phyloP scores from a whole-genome alignment of 192 early-diverging fungal genomes.

The Entomortierella parvispora region DNA sequence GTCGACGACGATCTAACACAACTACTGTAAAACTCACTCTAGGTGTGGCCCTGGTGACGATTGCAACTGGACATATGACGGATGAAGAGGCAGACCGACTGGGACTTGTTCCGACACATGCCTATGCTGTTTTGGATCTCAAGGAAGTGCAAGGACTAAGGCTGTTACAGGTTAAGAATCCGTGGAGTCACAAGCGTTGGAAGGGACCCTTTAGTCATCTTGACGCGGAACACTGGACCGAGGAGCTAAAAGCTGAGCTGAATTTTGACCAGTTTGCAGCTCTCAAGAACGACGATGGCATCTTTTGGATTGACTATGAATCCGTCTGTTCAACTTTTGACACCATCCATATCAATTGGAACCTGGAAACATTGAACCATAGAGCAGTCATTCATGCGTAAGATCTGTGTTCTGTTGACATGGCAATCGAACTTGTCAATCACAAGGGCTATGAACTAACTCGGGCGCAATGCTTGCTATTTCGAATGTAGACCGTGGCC shows the following conservation, averaged over 20 bases:
- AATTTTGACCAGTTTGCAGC: slow-evolving; percentile 78
- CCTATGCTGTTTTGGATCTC: slow-evolving; percentile 83
- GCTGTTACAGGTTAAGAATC: slow-evolving; percentile 90
- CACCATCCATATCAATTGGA: slow-evolving; percentile 93
- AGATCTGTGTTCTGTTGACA: slow-evolving; percentile 39
- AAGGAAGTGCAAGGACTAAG: slow-evolving; percentile 68
- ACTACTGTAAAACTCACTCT: too few species aligned
- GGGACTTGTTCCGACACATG: slow-evolving; percentile 90
- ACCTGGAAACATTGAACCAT: slow-evolving; percentile 78
- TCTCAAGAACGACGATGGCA: slow-evolving; percentile 79
- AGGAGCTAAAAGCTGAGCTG: slow-evolving; percentile 69
- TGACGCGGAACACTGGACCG: slow-evolving; percentile 75
- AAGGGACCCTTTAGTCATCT: slow-evolving; percentile 78
- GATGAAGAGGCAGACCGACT: slow-evolving; percentile 69
- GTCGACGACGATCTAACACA: too few species aligned
- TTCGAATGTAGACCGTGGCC: slow-evolving; percentile 27
- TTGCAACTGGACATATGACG: slow-evolving; percentile 84
- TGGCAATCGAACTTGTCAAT: background rate
- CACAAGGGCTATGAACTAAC: background rate
- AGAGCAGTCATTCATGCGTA: slow-evolving; percentile 78
- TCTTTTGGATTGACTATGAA: slow-evolving; percentile 92
- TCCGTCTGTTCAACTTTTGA: slow-evolving; percentile 83
- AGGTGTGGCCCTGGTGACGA: slow-evolving; percentile 81
- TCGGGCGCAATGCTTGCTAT: slow-evolving; percentile 31
- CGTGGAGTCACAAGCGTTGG: slow-evolving; percentile 93